Evolutionary conservation across 495 filamentous ascomycete species (phyloP).

Genomic region (Daldinia childiae): DNA sequence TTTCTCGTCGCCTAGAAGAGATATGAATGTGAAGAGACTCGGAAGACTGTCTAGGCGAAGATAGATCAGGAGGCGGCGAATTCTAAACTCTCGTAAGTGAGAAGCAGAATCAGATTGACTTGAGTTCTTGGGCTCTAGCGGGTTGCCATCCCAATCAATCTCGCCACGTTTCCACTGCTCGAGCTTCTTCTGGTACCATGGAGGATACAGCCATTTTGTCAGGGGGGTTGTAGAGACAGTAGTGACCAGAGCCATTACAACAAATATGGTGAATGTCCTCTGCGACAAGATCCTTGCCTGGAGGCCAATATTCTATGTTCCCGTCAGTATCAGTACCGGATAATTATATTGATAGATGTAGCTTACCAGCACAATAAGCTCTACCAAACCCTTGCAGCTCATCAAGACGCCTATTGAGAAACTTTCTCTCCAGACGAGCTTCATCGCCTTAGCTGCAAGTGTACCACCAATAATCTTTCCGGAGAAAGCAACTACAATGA

Average conservation of each 20-base stretch:
- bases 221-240: constrained; percentile 92
- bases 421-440: constrained; percentile 91
- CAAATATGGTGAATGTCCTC: constrained; percentile 95
- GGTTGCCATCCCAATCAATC: constrained; percentile 90
- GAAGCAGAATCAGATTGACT: constrained; percentile 54
- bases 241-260: constrained; percentile 95
- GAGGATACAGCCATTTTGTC: constrained; percentile 80
- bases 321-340: constrained; percentile 38
- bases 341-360: background rate
- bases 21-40: constrained; percentile 83
- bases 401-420: constrained; percentile 92
- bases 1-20: constrained; percentile 71
- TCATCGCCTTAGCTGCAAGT: constrained; percentile 77
- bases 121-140: constrained; percentile 53
- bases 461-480: constrained; percentile 90
- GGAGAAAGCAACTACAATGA: constrained; percentile 83
- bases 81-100: constrained; percentile 55
- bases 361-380: constrained; percentile 91
- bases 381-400: constrained; percentile 97
- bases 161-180: constrained; percentile 91
- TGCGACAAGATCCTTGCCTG: constrained; percentile 89
- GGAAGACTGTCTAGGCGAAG: constrained; percentile 92
- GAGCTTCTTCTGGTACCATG: constrained; percentile 90
- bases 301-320: constrained; percentile 84
- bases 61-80: constrained; percentile 62